Evolutionary conservation across 139 green algal genomes (phyloP), one percentile per base, ranked within the genome.

Genomic region (Chlamydomonas asymmetrica): DNA sequence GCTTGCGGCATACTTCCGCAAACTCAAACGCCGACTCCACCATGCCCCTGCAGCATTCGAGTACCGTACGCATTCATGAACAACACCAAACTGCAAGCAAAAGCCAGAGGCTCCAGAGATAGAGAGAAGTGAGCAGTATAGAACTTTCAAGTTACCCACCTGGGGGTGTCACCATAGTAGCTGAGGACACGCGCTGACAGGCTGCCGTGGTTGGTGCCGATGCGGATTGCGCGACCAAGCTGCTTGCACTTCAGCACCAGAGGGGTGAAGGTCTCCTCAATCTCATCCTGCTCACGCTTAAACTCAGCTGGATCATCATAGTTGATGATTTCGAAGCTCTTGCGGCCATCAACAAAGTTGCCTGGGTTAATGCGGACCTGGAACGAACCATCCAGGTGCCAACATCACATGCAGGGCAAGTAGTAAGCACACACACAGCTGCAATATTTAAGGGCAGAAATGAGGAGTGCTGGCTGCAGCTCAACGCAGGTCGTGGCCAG

Each of bases 191-290:
- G 92, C 0, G 97, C 96, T 13, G 91, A 97, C 32, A 99, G 88
- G 37, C 84, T 94, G 80, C 96, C 96, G 84, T 99, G 96, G 89
- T 99, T 99, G 85, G 96, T 99, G 59, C 96, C 96, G 71, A 99
- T 99, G 69, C 96, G 93, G 71, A 98, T 96, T 3, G 94, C 93
- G 27, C 93, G 83, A 60, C 75, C 88, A 67, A 98, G 86, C 63
- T 91, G 62, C 90, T 99, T 99, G 92, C 96, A 99, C 88, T 99
- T 99, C n/a, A 90, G 78, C 74, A 99, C 96, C 74, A 99, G 87
- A 18, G 94, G 94, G 16, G 89, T 92, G 87, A 99, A 99, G 5
- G 85, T 80, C 82, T 93, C 85, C 67, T 90, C 81, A 76, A 98
- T 98, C 80, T 96, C 75, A 52, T 75, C 64, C 9, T 57, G 70